Evolutionary conservation across 2,329 filamentous ascomycete genomes (phyloP), one percentile per base, ranked within the genome.

Genomic region (Sporothrix pallida): DNA sequence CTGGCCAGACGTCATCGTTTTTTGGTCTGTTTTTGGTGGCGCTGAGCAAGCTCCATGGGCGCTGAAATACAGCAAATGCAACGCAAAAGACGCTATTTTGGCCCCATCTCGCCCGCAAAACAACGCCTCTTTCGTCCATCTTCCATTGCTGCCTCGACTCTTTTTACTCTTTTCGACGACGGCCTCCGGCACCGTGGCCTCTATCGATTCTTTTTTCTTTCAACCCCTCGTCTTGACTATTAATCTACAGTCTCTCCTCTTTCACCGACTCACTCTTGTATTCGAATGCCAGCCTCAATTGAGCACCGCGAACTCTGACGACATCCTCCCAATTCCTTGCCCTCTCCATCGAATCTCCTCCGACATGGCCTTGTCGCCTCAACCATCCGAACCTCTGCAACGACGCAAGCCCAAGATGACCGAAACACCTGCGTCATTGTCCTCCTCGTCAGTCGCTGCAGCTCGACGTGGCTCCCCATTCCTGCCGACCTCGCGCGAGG

Each of bases 401-500:
- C 75, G 72, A 52, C 72, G 73, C 23, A 73, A 73, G 62, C 50
- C 74, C 31, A 73, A 72, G 50, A 75, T 75, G 74, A 48, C 62
- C 50, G 72, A 62, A 9, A 54, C 72, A 31, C 37, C 56, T 10
- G 20, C 31, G 10, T 56, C 67, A 2, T 3, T 69, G n/a, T 20
- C 62, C 13, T 23, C 46, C n/a, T 20, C 65, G 17, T 68, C 31
- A 46, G 37, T 23, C 20, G n/a, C 56, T 9, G 7, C 42, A 3
- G 62, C 73, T 3, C 50, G 26, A 6, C 70, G 63, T 58, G 46
- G 62, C 62, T 74, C 73, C 44, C 73, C 73, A 9, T 89, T 88
- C 81, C 85, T 94, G 2, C 93, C 92, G 4, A 94, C 92, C 1
- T 85, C 87, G 9, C 85, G 91, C 78, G 93, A 97, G 80, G 83